Evolutionary conservation across 2,329 filamentous ascomycete species (phyloP).

Genomic region (Didymella sp.): DNA sequence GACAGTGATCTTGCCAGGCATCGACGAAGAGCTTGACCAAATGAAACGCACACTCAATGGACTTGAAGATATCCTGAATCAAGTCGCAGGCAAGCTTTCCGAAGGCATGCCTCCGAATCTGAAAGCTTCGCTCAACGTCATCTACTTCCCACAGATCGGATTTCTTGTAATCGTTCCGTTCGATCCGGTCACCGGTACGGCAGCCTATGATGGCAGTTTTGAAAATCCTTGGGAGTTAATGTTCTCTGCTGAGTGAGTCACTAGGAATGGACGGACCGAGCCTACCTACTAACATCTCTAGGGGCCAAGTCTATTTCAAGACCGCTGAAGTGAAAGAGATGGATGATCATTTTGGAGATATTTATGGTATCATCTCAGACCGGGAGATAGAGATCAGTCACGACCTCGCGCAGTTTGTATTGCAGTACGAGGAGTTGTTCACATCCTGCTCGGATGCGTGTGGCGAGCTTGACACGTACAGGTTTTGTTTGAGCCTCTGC

Average conservation of each 20-base stretch:
- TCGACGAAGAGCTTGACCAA: conserved; percentile 77
- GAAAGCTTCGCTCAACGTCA: conserved; percentile 70
- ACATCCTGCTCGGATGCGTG: conserved; percentile 76
- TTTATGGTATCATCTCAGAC: conserved; percentile 87
- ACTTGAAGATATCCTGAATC: conserved; percentile 74
- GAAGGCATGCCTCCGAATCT: conserved; percentile 66
- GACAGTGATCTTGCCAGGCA: conserved; percentile 73
- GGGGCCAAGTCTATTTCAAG: conserved; percentile 80
- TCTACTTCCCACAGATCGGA: conserved; percentile 90
- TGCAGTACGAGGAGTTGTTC: conserved; percentile 72
- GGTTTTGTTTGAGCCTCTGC: neutral
- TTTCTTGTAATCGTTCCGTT: conserved; percentile 80
- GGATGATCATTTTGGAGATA: conserved; percentile 81
- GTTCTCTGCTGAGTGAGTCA: conserved; percentile 68
- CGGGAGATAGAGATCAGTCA: conserved; percentile 90
- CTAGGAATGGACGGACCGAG: too few relatives aligned
- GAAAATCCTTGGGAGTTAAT: conserved; percentile 76
- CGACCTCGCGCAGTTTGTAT: conserved; percentile 71
- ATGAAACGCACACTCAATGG: conserved; percentile 80
- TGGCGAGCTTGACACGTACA: conserved; percentile 78
- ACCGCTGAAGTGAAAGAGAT: conserved; percentile 80
- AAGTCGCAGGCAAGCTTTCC: conserved; percentile 70
- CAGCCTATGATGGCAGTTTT: conserved; percentile 67
- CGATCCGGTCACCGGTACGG: conserved; percentile 64
- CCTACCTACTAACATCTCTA: conserved; percentile 5